Evolutionary conservation across 1,284 basidiomycete species (phyloP).

Genomic region (Sutorius eximius): DNA sequence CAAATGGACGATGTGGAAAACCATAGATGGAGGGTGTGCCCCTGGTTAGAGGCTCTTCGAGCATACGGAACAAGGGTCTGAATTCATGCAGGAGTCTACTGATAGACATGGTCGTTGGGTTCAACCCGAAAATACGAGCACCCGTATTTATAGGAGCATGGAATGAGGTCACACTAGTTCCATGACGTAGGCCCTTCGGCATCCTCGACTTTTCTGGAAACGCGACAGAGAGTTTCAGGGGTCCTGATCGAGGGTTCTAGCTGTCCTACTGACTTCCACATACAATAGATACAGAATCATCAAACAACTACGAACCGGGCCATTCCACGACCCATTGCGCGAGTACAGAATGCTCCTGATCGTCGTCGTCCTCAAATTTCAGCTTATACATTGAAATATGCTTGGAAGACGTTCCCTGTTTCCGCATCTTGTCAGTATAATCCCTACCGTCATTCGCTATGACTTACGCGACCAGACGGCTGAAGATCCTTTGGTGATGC

Average conservation of each 20-base stretch:
- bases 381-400: conserved; percentile 62
- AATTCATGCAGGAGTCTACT: conserved; percentile 70
- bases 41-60: conserved; percentile 59
- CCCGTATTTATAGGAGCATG: conserved; percentile 15
- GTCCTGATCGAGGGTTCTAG: conserved; percentile 5
- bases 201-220: conserved; percentile 22
- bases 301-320: conserved; percentile 43
- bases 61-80: conserved; percentile 70
- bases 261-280: not conserved
- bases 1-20: conserved; percentile 36
- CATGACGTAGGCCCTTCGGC: conserved; percentile 25
- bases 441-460: not conserved
- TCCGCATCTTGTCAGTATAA: not conserved
- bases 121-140: not conserved
- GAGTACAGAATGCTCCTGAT: conserved; percentile 69
- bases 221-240: conserved; percentile 9
- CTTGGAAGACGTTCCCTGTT: conserved; percentile 42
- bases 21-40: conserved; percentile 40
- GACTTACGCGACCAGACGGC: conserved; percentile 49
- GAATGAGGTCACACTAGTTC: not conserved
- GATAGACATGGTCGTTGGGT: conserved; percentile 52
- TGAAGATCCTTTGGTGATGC: conserved; percentile 60
- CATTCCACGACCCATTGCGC: conserved; percentile 78
- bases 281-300: not conserved
- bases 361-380: conserved; percentile 81